These are phyloP conservation scores for Fragaria ananassa DNA, from an alignment of 306 rosid genomes.

Conservation along the genomic window DNA sequence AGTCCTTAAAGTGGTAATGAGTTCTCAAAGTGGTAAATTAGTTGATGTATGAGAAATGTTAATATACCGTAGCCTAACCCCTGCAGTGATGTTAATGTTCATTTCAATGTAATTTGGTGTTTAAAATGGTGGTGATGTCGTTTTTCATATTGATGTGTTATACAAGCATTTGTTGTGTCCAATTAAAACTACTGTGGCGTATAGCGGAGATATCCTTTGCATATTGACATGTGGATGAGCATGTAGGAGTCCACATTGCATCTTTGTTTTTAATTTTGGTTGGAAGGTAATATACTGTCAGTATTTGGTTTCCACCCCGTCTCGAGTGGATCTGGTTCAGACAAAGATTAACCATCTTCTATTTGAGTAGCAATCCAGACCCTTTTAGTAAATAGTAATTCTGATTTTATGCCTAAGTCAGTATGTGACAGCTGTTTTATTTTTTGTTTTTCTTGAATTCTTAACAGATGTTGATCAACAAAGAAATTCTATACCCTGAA, in stretches of 20 bases:
- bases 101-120: not conserved
- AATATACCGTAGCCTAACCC: no score
- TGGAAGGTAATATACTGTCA: not conserved
- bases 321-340: not conserved
- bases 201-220: not conserved
- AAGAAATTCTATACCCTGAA: slow-evolving; percentile 19
- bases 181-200: not conserved
- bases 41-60: no score
- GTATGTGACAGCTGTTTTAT: not conserved
- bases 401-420: not conserved
- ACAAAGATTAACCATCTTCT: not conserved
- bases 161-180: not conserved
- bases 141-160: not conserved
- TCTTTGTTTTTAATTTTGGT: not conserved
- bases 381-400: not conserved
- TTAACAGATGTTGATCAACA: slow-evolving; percentile 27
- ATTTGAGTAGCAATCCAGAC: not conserved
- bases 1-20: no score
- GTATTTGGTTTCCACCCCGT: not conserved
- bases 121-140: not conserved
- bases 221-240: not conserved
- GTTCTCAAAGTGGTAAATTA: no score
- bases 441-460: slow-evolving; percentile 6
- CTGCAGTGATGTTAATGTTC: not conserved
- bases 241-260: not conserved